Base-by-base conservation (phyloP, 129 eudicot genomes). In the Logfia minima region DNA sequence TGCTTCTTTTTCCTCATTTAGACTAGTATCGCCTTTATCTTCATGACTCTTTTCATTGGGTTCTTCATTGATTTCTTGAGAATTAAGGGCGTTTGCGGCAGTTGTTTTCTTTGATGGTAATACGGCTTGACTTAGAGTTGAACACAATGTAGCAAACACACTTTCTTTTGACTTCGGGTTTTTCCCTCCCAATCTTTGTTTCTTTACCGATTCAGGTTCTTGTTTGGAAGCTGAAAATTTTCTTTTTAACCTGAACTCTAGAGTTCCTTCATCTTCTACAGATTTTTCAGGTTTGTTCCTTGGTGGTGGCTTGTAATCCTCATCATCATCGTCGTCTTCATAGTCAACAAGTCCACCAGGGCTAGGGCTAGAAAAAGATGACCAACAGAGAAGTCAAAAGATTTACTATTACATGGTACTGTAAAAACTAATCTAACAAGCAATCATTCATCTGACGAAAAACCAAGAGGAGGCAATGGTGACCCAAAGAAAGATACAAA, bases 281-380 rank as follows among this genome's bases (percentile, higher is more conserved):
- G 86, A 77, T 37, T 34, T 64, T 39, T 83, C 91, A 14, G 91
- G 37, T 34, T 81, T 77, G 76, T 84, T 89, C 75, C 84, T 88
- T 48, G 92, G 94, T 2, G 98, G 98, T 37, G 98, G 97, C 74
- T 79, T 89, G 89, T 86, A 91, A 70, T 89, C 96, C 77, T 90
- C 97, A 80, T 89, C 98, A 32, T 91, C 96, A 58, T 92, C 95
- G 32, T 93, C 95, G 61, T 88, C 97, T 59, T 84, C 97, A 83
- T 91, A 87, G 82, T 90, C 96, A 72, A 91, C 98, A 10, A 91
- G 96, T 69, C 93, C 88, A 80, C 88, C 90, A 63, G 88, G 58
- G 85, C 91, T 88, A 51, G 86, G 77, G 72, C 81, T 77, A 60
- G 16, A 52, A 69, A 65, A 65, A 29, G 70, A 65, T 31, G 21